phyloP scores from a whole-genome alignment of 2,329 filamentous ascomycete species.

The Cladosporium phlei region DNA sequence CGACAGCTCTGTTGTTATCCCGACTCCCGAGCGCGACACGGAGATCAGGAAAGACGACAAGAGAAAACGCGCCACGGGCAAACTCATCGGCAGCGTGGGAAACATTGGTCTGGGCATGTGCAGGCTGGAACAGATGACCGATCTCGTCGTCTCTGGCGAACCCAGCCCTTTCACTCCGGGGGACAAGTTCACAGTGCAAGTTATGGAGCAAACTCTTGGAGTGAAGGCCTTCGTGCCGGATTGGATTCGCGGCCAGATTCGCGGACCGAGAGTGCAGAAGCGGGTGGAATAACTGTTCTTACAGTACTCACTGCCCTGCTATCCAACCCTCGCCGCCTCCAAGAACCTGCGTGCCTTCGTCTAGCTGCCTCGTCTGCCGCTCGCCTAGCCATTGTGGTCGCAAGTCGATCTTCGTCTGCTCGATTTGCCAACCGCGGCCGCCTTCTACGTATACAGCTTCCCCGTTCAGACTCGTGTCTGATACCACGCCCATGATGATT shows the following conservation, averaged over 20 bases:
- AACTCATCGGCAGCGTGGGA: conserved; percentile 72
- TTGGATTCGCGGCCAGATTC: conserved; percentile 57
- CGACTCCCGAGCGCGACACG: conserved; percentile 26
- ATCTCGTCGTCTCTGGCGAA: conserved; percentile 66
- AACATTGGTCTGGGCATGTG: conserved; percentile 86
- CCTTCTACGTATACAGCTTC: conserved; percentile 42
- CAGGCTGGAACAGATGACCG: conserved; percentile 85
- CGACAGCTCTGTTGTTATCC: conserved; percentile 17
- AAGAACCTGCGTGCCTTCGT: conserved; percentile 34
- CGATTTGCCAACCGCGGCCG: conserved; percentile 42
- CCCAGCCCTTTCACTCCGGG: conserved; percentile 55
- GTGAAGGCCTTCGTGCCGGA: conserved; percentile 67
- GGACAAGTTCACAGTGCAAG: conserved; percentile 45
- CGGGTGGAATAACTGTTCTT: conserved; percentile 19
- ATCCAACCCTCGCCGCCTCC: conserved; percentile 23
- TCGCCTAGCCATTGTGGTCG: conserved; percentile 43
- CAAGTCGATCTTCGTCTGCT: conserved; percentile 38
- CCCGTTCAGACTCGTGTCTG: conserved; percentile 36
- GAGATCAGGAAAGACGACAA: conserved; percentile 52
- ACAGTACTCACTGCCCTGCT: conserved; percentile 1
- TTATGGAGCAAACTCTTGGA: conserved; percentile 24
- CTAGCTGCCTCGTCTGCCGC: conserved; percentile 32
- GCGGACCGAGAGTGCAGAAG: conserved; percentile 35
- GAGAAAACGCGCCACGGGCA: conserved; percentile 67
- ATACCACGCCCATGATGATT: conserved; percentile 35